Evolutionary conservation across 2,329 filamentous ascomycete species (phyloP).

Genomic region (Neoscytalidium dimidiatum): DNA sequence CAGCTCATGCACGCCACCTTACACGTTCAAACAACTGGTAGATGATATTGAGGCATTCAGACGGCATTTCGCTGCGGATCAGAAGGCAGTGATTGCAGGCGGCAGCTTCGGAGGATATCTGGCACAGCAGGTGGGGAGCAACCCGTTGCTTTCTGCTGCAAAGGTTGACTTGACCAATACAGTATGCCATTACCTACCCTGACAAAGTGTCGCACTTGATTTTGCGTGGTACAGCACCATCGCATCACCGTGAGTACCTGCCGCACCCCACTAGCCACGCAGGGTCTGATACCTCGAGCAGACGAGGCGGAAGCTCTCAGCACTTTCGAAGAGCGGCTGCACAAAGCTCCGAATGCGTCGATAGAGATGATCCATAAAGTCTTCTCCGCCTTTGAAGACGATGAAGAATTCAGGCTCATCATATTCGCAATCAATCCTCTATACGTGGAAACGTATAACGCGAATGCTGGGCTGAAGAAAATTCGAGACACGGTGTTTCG

Average conservation of each 20-base stretch:
- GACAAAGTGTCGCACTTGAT: slow-evolving; percentile 35
- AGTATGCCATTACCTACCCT: slow-evolving; percentile 43
- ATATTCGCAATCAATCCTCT: slow-evolving; percentile 42
- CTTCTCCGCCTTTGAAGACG: slow-evolving; percentile 40
- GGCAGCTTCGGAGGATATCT: slow-evolving; percentile 46
- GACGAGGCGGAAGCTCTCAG: slow-evolving; percentile 40
- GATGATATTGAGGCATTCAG: slow-evolving; percentile 39
- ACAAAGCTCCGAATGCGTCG: slow-evolving; percentile 39
- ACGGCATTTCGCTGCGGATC: slow-evolving; percentile 29
- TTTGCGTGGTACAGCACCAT: slow-evolving; percentile 40
- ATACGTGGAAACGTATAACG: slow-evolving; percentile 39
- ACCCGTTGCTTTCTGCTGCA: no score
- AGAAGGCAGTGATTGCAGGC: slow-evolving; percentile 37
- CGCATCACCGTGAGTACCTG: slow-evolving; percentile 36
- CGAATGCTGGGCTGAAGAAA: slow-evolving; percentile 33
- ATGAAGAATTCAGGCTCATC: slow-evolving; percentile 42
- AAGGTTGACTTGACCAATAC: background rate
- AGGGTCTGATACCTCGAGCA: background rate
- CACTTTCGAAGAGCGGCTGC: slow-evolving; percentile 33
- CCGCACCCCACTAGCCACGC: background rate
- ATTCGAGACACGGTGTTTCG: slow-evolving; percentile 36
- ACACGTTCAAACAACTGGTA: slow-evolving; percentile 33
- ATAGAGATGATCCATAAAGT: slow-evolving; percentile 43
- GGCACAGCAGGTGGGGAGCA: slow-evolving; percentile 29
- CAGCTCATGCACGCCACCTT: slow-evolving; percentile 36